Percentiles rank a stretch among this genome's conserved stretches.
Conservation (phyloP, 192 early-diverging fungal genomes). For the Entrophospora sp. region DNA sequence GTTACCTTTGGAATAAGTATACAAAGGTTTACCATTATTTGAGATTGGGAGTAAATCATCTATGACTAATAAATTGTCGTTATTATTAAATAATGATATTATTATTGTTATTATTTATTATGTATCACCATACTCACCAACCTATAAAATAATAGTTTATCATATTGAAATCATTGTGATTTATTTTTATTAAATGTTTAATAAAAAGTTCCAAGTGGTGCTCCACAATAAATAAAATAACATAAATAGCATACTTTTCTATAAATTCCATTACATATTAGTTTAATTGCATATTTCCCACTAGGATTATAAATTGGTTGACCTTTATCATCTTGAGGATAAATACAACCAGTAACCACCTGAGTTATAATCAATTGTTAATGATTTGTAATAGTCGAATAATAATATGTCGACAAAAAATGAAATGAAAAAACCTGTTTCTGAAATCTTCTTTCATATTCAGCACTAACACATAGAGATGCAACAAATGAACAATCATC, state of each 20-base stretch:
- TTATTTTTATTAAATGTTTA: background rate
- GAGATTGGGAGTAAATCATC: slow-evolving; percentile 83
- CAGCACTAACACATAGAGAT: slow-evolving; percentile 75
- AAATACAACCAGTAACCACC: slow-evolving; percentile 80
- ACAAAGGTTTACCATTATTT: slow-evolving; percentile 65
- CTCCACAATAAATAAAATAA: background rate
- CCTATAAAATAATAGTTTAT: slow-evolving; percentile 16
- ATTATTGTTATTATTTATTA: background rate
- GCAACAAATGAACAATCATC: slow-evolving; percentile 96
- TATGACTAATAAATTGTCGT: slow-evolving; percentile 46
- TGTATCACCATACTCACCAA: slow-evolving; percentile 12
- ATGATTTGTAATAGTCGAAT: background rate
- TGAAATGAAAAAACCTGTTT: slow-evolving; percentile 69
- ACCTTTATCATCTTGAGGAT: slow-evolving; percentile 66
- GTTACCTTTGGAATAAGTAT: slow-evolving; percentile 71
- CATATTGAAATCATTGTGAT: too few species aligned
- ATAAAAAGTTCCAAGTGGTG: background rate
- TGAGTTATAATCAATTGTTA: slow-evolving; percentile 8
- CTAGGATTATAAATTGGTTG: slow-evolving; percentile 73
- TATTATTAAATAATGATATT: background rate
- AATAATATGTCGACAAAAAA: too few species aligned
- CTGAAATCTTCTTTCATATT: slow-evolving; percentile 63
- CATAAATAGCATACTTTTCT: slow-evolving; percentile 50
- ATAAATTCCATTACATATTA: slow-evolving; percentile 78
- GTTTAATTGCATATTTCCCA: slow-evolving; percentile 83